A percentile compares a stretch with the other conserved stretches of the same genome.
Conservation (phyloP, 257 asterid genomes). For the Orobanche coerulescens region DNA sequence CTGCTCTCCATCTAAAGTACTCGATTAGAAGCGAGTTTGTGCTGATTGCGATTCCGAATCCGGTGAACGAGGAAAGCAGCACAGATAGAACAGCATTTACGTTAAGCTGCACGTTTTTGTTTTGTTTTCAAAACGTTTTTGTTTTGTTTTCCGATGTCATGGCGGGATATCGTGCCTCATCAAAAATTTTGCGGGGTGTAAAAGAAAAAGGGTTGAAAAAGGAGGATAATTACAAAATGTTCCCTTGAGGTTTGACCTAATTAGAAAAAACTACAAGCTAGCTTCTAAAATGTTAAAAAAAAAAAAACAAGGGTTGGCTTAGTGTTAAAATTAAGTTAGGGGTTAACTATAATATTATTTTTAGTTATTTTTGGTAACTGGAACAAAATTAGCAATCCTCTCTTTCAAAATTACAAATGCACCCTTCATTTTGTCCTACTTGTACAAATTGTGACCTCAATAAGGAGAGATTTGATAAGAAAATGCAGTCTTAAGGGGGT, state of each 20-base stretch:
- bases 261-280: not conserved
- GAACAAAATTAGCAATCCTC: no score
- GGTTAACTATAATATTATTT: no score
- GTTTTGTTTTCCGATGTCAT: not conserved
- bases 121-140: no score
- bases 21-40: constrained; percentile 85
- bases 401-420: not conserved
- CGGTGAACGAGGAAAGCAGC: constrained; percentile 93
- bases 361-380: no score
- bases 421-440: not conserved
- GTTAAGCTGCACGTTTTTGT: constrained; percentile 65
- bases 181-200: not conserved
- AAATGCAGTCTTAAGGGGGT: not conserved
- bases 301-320: no score
- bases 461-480: not conserved
- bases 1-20: constrained; percentile 81
- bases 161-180: not conserved
- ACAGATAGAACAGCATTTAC: constrained; percentile 72
- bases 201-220: not conserved
- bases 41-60: constrained; percentile 89
- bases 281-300: no score
- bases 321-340: no score
- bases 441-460: not conserved
- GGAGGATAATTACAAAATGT: not conserved
- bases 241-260: not conserved